These are phyloP conservation scores for Rhododendron mucronatum DNA, from an alignment of 148 eudicot species.

Conservation along the genomic window DNA sequence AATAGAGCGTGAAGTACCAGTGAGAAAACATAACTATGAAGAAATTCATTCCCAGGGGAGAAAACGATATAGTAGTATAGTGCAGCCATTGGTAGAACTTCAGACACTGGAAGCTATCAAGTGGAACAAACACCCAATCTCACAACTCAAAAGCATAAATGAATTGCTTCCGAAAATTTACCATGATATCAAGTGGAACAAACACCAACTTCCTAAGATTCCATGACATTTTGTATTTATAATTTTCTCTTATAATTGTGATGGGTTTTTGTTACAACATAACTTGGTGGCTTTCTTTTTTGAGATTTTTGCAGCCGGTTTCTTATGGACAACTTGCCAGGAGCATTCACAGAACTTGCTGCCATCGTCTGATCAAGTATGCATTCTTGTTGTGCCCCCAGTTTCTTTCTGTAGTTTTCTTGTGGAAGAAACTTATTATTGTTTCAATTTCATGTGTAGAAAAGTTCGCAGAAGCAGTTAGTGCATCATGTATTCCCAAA, in stretches of 20 bases:
- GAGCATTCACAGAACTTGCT: conserved; percentile 91
- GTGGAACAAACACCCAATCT: no score
- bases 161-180: no score
- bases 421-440: neutral
- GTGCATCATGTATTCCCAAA: conserved; percentile 97
- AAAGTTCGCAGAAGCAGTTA: conserved; percentile 85
- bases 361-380: conserved; percentile 94
- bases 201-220: neutral
- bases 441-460: conserved; percentile 38
- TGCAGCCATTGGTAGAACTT: neutral
- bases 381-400: conserved; percentile 10
- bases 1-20: neutral
- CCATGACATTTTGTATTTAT: neutral
- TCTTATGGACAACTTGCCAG: conserved; percentile 98
- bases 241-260: neutral
- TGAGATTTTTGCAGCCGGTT: conserved; percentile 57
- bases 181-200: neutral
- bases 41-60: neutral
- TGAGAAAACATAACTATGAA: neutral
- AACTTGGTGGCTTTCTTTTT: neutral
- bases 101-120: no score
- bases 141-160: no score
- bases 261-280: conserved; percentile 9
- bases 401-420: neutral
- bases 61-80: neutral